Base-by-base conservation (phyloP, 1,284 basidiomycete genomes). In the Schizopora paradoxa region DNA sequence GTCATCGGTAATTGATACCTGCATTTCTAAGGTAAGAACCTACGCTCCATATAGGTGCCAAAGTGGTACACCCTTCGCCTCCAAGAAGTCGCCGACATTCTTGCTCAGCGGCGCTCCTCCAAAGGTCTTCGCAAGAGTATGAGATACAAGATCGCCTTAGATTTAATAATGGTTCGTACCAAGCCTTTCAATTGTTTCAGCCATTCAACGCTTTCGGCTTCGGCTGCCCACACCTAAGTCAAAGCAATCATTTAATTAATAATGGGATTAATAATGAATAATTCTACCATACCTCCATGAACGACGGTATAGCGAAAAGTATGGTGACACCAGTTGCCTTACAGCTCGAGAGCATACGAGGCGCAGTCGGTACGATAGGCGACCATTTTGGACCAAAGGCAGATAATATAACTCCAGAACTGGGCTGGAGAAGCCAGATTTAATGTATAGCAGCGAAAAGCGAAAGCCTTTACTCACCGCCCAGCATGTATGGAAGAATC, bases 401-500 rank as follows among this genome's bases (percentile, higher is more conserved):
- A 16, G 41, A 32, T 3, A 43, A 21, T 11, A 32, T 33, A 28
- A 43, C 34, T 33, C 41, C 41, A 4, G 41, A 33, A n/a, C 18
- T 22, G 22, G 41, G 41, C 41, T 43, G 32, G 1, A 21, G n/a
- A n/a, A 14, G 6, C 6, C 21, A 10, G 18, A 35, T 4, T 11
- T 38, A 10, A 16, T 19, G 16, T 18, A 11, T 32, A 32, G 31
- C 10, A 33, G 8, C 22, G 27, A 16, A 13, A 6, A 21, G 28
- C 28, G n/a, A 31, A 8, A 8, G 5, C n/a, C n/a, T n/a, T n/a
- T 35, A 10, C 41, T 32, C 16, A 43, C 41, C 11, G 41, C 41
- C 41, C 41, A 43, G 29, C 41, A 43, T 2, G 41, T 43, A n/a
- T 43, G 41, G 41, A 43, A 43, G 29, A 43, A 43, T 10, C 41